These are phyloP conservation scores for Phytophthora pluvialis DNA, from an alignment of 352 stramenopile genomes.

Conservation along the genomic window DNA sequence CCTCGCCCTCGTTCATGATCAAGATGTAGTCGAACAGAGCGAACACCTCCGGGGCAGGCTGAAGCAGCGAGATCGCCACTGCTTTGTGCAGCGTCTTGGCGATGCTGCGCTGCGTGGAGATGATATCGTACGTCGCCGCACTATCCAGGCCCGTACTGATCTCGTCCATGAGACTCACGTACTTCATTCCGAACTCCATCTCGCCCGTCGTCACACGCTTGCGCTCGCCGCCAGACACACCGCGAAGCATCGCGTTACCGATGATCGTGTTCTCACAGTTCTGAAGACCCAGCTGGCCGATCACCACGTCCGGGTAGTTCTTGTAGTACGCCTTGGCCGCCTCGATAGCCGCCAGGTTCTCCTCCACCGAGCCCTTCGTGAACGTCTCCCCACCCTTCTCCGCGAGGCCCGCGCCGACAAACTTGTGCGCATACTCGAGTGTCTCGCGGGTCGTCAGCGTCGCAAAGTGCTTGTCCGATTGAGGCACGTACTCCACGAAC, in stretches of 20 bases:
- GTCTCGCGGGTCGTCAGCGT: too few relatives aligned
- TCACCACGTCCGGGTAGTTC: conserved; percentile 33
- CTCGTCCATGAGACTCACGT: conserved; percentile 71
- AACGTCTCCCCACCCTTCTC: conserved; percentile 42
- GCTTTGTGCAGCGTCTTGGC: conserved; percentile 49
- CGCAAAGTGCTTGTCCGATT: too few relatives aligned
- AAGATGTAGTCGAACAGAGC: conserved; percentile 52
- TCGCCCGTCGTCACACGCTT: conserved; percentile 80
- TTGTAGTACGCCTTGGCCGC: conserved; percentile 32
- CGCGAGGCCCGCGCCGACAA: conserved; percentile 24
- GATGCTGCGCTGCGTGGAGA: conserved; percentile 42
- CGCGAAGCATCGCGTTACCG: conserved; percentile 58
- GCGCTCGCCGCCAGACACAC: conserved; percentile 63
- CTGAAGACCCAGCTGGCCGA: conserved; percentile 44
- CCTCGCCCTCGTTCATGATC: conserved; percentile 47
- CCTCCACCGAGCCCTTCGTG: conserved; percentile 20
- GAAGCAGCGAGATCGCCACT: conserved; percentile 74
- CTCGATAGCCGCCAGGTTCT: conserved; percentile 26
- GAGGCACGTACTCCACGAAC: too few relatives aligned
- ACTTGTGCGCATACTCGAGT: too few relatives aligned
- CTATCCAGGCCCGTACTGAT: conserved; percentile 56
- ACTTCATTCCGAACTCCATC: conserved; percentile 90
- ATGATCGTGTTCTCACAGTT: conserved; percentile 67
- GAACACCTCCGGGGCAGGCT: conserved; percentile 76
- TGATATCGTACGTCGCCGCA: conserved; percentile 56